Evolutionary conservation across 495 filamentous ascomycete species (phyloP), one percentile per base, ranked within the genome.

Genomic region (Penicillium arizonense): DNA sequence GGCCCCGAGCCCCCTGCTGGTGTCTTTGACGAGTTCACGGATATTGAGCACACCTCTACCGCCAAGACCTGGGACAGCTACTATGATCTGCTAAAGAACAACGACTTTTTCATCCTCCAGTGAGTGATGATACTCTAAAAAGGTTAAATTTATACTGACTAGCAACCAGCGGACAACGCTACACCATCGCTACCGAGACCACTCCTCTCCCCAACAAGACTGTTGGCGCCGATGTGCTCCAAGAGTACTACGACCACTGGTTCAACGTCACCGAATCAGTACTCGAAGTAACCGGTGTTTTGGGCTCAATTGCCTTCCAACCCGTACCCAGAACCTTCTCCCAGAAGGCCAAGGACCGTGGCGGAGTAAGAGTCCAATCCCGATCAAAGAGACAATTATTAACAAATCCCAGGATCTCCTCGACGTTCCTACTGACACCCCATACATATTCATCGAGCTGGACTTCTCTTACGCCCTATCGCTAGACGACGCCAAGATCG

Each of bases 111-210:
- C 40, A 71, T 72, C 47, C 57, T 75, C 2, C 56, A 70, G 70
- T 75, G 55, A 58, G 69, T 57, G 1, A 13, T 2, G 5, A 40
- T 9, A 26, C 1, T 2, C 2, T 11, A 11, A 2, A 8, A 12
- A 8, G 1, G 30, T 6, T 3, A 5, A 12, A 33, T 16, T 13
- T 1, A 18, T 39, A 8, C 60, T 67, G 47, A 67, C 47, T 13
- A 8, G 23, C 0, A 6, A 18, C 26, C 41, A 75, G 72, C 34
- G 70, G 77, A 10, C 76, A 76, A 57, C 72, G 77, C 39, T 80
- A 83, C 49, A 76, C 69, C 13, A 83, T 83, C 46, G 74, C 76
- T 12, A 83, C 81, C 0, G 82, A 84, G 63, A 83, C 81, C 0
- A 77, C 76, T 0, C 78, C 80, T 4, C 60, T 83, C 11, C 80